Evolutionary conservation across 208 protist species (phyloP).

Genomic region (Acanthamoeba lenticulata): DNA sequence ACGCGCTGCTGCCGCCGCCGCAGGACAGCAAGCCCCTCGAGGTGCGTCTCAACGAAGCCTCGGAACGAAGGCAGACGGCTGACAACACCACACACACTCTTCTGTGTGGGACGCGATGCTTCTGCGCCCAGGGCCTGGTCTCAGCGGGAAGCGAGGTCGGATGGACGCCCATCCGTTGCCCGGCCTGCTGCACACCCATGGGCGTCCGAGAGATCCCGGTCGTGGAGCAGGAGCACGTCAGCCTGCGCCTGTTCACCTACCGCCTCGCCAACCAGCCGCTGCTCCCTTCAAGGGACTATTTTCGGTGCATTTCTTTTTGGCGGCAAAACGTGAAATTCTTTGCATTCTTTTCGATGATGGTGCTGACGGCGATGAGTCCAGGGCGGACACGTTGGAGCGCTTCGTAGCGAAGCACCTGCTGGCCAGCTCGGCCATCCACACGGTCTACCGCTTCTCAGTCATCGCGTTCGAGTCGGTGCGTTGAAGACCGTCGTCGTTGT

Average conservation of each 20-base stretch:
- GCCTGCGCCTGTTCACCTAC: background rate
- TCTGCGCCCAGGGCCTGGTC: background rate
- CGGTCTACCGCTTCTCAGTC: background rate
- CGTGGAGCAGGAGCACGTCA: background rate
- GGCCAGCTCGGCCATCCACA: background rate
- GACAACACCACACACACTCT: background rate
- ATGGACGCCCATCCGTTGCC: background rate
- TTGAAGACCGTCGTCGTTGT: background rate
- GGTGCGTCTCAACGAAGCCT: background rate
- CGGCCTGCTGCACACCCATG: background rate
- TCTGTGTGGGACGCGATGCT: background rate
- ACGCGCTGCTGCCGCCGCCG: background rate
- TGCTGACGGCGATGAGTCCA: background rate
- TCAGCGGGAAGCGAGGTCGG: background rate
- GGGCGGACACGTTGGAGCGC: background rate
- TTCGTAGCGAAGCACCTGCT: constrained; percentile 2
- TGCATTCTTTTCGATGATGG: too few relatives aligned
- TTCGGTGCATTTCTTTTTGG: background rate
- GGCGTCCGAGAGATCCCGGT: background rate
- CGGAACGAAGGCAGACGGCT: background rate
- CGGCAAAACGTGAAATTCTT: too few relatives aligned
- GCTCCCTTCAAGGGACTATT: background rate
- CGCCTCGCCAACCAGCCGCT: background rate
- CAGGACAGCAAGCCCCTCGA: background rate
- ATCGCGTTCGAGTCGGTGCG: background rate